These are phyloP conservation scores for Diplogelasinospora grovesii DNA, from an alignment of 495 filamentous ascomycete genomes.

Conservation along the genomic window DNA sequence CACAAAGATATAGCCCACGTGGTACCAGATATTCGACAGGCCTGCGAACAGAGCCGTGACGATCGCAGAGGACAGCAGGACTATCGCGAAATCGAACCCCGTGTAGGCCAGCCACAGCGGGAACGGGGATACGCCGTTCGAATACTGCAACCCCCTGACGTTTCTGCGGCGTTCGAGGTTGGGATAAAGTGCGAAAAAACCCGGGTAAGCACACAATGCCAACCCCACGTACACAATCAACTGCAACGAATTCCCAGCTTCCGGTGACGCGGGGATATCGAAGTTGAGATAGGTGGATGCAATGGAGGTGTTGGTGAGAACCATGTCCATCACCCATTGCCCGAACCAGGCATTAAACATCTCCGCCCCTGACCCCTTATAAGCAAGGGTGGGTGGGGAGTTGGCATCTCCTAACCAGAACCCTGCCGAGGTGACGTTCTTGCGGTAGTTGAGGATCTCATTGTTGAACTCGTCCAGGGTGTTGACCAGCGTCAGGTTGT, in stretches of 20 bases:
- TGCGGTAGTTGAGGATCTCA: slow-evolving; percentile 53
- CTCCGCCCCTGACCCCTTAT: slow-evolving; percentile 40
- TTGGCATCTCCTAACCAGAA: slow-evolving; percentile 60
- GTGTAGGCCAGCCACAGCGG: slow-evolving; percentile 76
- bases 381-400: slow-evolving; percentile 55
- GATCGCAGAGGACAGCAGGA: slow-evolving; percentile 54
- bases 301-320: slow-evolving; percentile 60
- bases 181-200: slow-evolving; percentile 80
- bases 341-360: slow-evolving; percentile 51
- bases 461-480: slow-evolving; percentile 59
- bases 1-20: slow-evolving; percentile 67
- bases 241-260: slow-evolving; percentile 65
- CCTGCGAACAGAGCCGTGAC: slow-evolving; percentile 54
- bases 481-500: slow-evolving; percentile 53
- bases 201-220: slow-evolving; percentile 68
- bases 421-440: slow-evolving; percentile 65
- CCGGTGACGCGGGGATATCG: slow-evolving; percentile 57
- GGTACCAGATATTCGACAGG: slow-evolving; percentile 58
- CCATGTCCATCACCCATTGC: slow-evolving; percentile 64
- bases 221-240: slow-evolving; percentile 73
- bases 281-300: slow-evolving; percentile 61
- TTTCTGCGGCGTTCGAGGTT: slow-evolving; percentile 70
- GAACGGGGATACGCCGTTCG: slow-evolving; percentile 66
- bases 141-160: slow-evolving; percentile 79
- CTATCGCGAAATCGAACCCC: slow-evolving; percentile 67